Evolutionary conservation across 192 early-diverging fungal species (phyloP), one percentile per base, ranked within the genome.

Genomic region (Geranomyces michiganensis): DNA sequence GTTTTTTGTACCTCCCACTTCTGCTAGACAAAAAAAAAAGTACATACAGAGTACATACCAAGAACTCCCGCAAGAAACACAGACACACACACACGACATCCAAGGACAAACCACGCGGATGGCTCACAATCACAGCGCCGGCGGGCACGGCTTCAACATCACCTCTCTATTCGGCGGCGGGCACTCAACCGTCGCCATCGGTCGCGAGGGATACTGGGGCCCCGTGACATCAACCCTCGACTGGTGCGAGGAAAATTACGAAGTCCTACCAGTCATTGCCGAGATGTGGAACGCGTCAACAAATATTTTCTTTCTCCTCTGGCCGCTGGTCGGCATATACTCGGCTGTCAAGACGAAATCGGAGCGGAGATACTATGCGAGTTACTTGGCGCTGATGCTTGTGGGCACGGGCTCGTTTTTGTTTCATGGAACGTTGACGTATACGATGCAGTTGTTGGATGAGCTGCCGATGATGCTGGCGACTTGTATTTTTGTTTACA

Each of bases 221-320:
- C 73, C 68, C 19, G 69, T 68, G 9, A 82, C 81, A 32, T 30
- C 71, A 1, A 72, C 81, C 10, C 68, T 82, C 30, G 81, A 82
- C 62, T 82, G 81, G 81, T 84, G 82, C 65, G 82, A 84, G 59
- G 78, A 80, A 62, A 91, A 92, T 83, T 94, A 94, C 48, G 78
- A 78, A 27, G 80, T 88, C 7, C 84, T 81, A 61, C 76, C 78
- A 51, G 91, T 87, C 68, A 79, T 93, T 71, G 91, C 89, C 48
- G 92, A 93, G 79, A 92, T 86, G 62, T 86, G 88, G 78, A 94
- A 94, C 74, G 88, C 90, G 15, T 76, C 75, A 17, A 88, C 89
- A 15, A 94, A 94, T 68, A 56, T 90, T 24, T 79, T 76, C 46
- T 92, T 90, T 65, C 80, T 88, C 26, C 49, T 80, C 6, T 81